A percentile compares a stretch with the other conserved stretches of the same genome.
Conservation (phyloP, 2,329 filamentous ascomycete species). For the Trichoderma asperellum region DNA sequence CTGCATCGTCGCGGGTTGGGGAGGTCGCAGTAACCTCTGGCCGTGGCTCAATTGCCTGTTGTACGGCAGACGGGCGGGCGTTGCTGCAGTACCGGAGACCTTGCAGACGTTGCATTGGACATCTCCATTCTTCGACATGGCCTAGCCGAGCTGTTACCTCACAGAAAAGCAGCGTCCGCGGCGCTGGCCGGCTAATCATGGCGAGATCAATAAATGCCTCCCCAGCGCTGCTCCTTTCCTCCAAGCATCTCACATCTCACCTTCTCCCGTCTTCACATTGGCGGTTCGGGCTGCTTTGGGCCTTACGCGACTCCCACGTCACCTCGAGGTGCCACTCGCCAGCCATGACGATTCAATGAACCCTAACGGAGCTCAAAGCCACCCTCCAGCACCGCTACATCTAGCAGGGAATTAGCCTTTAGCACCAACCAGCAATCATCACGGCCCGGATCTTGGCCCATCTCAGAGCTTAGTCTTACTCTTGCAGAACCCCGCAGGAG, state of each 20-base stretch:
- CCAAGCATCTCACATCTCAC: background rate
- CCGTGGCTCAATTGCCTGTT: slow-evolving; percentile 8
- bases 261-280: background rate
- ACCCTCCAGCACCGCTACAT: slow-evolving; percentile 17
- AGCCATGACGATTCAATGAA: slow-evolving; percentile 29
- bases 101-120: background rate
- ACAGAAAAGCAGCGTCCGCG: background rate
- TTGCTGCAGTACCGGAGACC: slow-evolving; percentile 17
- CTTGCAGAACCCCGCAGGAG: slow-evolving; percentile 23
- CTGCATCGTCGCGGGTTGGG: background rate
- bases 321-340: slow-evolving; percentile 17
- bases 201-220: slow-evolving; percentile 16
- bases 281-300: background rate
- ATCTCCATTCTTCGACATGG: background rate
- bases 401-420: slow-evolving; percentile 16
- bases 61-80: background rate
- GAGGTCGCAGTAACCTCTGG: slow-evolving; percentile 8
- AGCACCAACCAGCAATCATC: slow-evolving; percentile 5
- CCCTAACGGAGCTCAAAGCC: slow-evolving; percentile 15
- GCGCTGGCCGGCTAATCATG: slow-evolving; percentile 6
- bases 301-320: slow-evolving; percentile 29
- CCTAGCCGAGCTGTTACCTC: slow-evolving; percentile 7
- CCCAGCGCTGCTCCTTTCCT: background rate
- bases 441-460: slow-evolving; percentile 15
- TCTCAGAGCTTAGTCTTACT: background rate